Evolutionary conservation across 2,329 filamentous ascomycete genomes (phyloP), one percentile per base, ranked within the genome.

Genomic region (Fusarium irregulare): DNA sequence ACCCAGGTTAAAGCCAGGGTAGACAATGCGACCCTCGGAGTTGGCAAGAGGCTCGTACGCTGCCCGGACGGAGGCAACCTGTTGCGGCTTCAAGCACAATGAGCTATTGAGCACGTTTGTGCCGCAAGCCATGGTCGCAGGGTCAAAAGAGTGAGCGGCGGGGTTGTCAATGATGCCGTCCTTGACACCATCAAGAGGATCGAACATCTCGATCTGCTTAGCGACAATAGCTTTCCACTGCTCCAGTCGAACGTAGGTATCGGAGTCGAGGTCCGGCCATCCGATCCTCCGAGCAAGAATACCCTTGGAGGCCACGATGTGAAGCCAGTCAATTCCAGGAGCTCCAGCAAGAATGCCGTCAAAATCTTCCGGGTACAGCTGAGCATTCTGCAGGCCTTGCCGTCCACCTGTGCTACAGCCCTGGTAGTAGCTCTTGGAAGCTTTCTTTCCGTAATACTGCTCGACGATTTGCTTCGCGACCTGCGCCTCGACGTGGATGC

Each of bases 131-230:
- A 64, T 13, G 9, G 27, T 63, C 2, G 14, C 14, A 8, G 41
- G 41, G 7, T 64, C 48, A 1, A 64, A 40, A 3, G 28, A 18
- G 18, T 64, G 58, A 3, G 20, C 48, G 6, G 23, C 14, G 2
- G 60, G 60, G 18, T 63, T 44, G n/a, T 64, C 60, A 6, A 63
- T 64, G 2, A 64, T 21, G 0, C 60, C 58, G 41, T 64, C 58
- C 10, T 45, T 13, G 4, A 64, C 60, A 11, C 48, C 58, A 13
- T 63, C 60, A 4, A 64, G 11, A 18, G 34, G 58, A 40, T 64
- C 60, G 2, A 64, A 7, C 13, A 49, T n/a, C 28, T 64, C 60
- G 20, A 56, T 64, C 23, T 64, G 44, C 5, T 64, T 64, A 1
- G 28, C 28, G 1, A 56, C 58, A 14, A 64, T 64, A 0, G 23